A percentile compares a stretch with the other conserved stretches of the same genome.
phyloP scores from a whole-genome alignment of 2,329 filamentous ascomycete genomes.

The Fulvia fulva region DNA sequence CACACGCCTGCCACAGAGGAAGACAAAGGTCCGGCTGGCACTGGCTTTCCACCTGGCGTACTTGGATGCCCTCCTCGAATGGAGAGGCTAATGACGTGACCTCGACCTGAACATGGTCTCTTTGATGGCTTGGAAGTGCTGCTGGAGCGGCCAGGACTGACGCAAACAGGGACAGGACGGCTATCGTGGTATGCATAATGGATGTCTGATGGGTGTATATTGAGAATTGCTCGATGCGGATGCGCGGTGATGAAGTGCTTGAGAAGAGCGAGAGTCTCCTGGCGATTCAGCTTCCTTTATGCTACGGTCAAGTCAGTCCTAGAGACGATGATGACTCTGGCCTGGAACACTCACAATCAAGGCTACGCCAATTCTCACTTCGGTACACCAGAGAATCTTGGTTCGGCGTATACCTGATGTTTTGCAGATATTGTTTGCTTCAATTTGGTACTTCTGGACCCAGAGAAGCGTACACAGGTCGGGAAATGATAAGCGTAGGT shows the following conservation, averaged over 20 bases:
- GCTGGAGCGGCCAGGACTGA: not conserved
- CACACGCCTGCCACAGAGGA: not conserved
- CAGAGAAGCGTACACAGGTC: not conserved
- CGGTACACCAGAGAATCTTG: not conserved
- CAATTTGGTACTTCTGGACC: not conserved
- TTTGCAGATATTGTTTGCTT: not conserved
- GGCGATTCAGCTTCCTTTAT: not conserved
- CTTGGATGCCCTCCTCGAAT: not conserved
- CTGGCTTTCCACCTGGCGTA: not conserved
- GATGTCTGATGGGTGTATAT: too few relatives aligned
- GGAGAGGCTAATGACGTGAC: not conserved
- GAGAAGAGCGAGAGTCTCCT: not conserved
- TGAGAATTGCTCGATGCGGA: not conserved
- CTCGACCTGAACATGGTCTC: not conserved
- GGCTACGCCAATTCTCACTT: not conserved
- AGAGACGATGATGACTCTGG: not conserved
- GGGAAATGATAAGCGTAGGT: not conserved
- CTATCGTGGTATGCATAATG: not conserved
- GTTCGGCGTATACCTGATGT: not conserved
- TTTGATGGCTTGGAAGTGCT: not conserved
- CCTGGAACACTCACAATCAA: not conserved
- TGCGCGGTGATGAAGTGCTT: not conserved
- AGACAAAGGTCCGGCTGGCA: not conserved
- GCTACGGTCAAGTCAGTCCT: not conserved
- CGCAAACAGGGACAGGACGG: not conserved